Base-by-base conservation (phyloP, 306 rosid species). In the Cucumis hystrix region DNA sequence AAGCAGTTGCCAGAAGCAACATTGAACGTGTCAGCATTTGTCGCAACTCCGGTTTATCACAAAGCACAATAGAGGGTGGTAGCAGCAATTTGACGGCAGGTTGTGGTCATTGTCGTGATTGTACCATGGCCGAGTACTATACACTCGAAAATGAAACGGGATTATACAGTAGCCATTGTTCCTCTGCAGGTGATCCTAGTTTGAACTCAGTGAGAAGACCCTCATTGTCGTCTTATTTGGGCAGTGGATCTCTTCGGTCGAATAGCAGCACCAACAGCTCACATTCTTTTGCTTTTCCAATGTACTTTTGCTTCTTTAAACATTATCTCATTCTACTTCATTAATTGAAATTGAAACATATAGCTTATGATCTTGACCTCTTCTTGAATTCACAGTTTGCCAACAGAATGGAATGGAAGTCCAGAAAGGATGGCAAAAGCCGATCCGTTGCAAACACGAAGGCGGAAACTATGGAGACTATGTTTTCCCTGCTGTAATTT, bases 381-480 rank as follows among this genome's bases (percentile, higher is more conserved):
- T 28, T 74, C 43, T 25, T 68, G 79, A 25, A 52, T 77, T 49
- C 51, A 72, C 92, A 91, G 98, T 83, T 85, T 93, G 54, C 71
- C 83, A 3, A 21, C 78, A 17, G 94, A 91, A 81, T 93, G 98
- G 98, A 83, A 17, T 47, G 96, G 98, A 75, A 93, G 98, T 79
- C 98, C 98, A 0, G 91, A 79, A 79, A 85, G 92, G 79, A 93
- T 93, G 98, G 78, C 1, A 57, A 84, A 77, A n/a, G 86, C 87
- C 37, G 86, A 84, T n/a, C 78, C 21, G 43, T 56, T n/a, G 28
- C 80, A 59, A 80, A 40, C 80, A 8, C 83, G 33, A 66, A 83
- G 80, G 70, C 82, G 40, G 1, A n/a, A 49, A 66, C 80, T 83
- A 66, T 67, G 82, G 82, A 84, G 79, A 65, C 70, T 82, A 4